Evolutionary conservation across 306 rosid genomes (phyloP).

Genomic region (Ormosia semicastrata): DNA sequence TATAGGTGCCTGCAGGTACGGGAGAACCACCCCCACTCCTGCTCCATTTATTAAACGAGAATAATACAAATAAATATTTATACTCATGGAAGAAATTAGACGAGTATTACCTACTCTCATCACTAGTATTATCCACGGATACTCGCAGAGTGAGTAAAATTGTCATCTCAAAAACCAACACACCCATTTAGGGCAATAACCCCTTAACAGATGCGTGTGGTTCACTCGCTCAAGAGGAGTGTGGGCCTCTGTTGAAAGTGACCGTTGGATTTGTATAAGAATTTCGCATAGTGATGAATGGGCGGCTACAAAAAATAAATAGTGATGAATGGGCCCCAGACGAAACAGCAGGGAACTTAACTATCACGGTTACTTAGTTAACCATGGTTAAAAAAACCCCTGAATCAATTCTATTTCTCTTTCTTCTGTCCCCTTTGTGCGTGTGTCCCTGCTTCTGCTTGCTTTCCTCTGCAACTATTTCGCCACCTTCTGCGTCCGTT

Average conservation of each 20-base stretch:
- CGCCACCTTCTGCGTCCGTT: constrained; percentile 45
- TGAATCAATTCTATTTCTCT: background rate
- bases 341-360: background rate
- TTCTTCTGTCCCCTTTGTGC: background rate
- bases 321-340: background rate
- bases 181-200: too few relatives aligned
- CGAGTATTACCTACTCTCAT: too few relatives aligned
- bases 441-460: background rate
- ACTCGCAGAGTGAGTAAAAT: too few relatives aligned
- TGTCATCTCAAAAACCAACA: too few relatives aligned
- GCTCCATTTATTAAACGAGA: too few relatives aligned
- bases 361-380: background rate
- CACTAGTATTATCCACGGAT: too few relatives aligned
- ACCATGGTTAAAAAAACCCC: constrained; percentile 36
- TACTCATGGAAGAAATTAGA: too few relatives aligned
- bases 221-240: background rate
- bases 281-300: background rate
- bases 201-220: background rate
- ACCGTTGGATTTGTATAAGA: constrained; percentile 13
- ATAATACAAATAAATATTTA: too few relatives aligned
- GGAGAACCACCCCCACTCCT: too few relatives aligned
- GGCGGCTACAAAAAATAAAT: too few relatives aligned
- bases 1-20: too few relatives aligned
- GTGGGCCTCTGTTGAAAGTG: constrained; percentile 16
- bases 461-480: constrained; percentile 36